These are phyloP conservation scores for Scheffersomyces quercinus DNA, from an alignment of 1,139 yeast genomes.

Conservation along the genomic window DNA sequence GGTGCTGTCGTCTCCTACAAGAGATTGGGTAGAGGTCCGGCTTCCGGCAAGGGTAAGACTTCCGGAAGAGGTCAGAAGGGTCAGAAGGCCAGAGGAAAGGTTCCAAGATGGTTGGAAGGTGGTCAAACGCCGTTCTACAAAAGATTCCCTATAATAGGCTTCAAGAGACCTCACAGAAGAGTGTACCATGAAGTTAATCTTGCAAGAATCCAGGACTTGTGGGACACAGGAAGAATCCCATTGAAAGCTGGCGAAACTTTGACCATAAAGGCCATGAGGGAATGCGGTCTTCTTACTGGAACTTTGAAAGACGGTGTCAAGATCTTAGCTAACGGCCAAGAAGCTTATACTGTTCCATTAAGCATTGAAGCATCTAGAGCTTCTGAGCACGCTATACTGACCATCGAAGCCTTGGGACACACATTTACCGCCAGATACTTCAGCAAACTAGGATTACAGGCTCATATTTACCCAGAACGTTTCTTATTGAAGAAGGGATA, in stretches of 20 bases:
- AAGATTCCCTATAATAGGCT: slow-evolving; percentile 89
- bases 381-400: slow-evolving; percentile 66
- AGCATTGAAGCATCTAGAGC: slow-evolving; percentile 83
- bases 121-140: slow-evolving; percentile 95
- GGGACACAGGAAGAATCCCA: slow-evolving; percentile 68
- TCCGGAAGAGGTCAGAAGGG: slow-evolving; percentile 99
- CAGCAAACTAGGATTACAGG: slow-evolving; percentile 65
- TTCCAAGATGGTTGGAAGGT: slow-evolving; percentile 96
- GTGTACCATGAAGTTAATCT: slow-evolving; percentile 57
- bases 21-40: slow-evolving; percentile 96
- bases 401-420: slow-evolving; percentile 74
- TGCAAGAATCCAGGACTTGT: slow-evolving; percentile 59
- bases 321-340: slow-evolving; percentile 69
- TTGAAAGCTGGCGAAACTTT: slow-evolving; percentile 64
- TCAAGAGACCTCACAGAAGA: slow-evolving; percentile 58
- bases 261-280: slow-evolving; percentile 63
- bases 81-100: slow-evolving; percentile 92
- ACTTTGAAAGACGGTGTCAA: slow-evolving; percentile 78
- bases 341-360: slow-evolving; percentile 57
- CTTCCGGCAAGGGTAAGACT: slow-evolving; percentile 90
- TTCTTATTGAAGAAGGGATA: slow-evolving; percentile 70
- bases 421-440: slow-evolving; percentile 72
- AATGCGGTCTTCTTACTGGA: slow-evolving; percentile 73
- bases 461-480: slow-evolving; percentile 74
- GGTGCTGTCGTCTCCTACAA: slow-evolving; percentile 50